These are phyloP conservation scores for Pythium apleroticum DNA, from an alignment of 352 stramenopile species.

Conservation along the genomic window DNA sequence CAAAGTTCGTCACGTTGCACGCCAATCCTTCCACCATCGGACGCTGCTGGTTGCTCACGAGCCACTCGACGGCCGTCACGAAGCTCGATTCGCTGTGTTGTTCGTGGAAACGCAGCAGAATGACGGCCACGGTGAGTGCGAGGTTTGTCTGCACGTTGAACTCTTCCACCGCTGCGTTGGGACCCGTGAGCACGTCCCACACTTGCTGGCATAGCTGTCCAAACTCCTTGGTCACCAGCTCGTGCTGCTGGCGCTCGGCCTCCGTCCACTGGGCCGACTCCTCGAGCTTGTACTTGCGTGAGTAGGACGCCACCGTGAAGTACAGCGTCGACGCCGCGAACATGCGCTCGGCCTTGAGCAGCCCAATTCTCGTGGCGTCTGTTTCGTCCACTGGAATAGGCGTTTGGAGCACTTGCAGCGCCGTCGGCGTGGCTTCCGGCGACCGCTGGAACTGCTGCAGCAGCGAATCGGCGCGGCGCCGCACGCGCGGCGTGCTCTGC, in stretches of 20 bases:
- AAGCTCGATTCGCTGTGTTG: conserved; percentile 50
- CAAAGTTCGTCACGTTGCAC: conserved; percentile 65
- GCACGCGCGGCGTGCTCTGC: conserved; percentile 59
- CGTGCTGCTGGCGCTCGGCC: conserved; percentile 50
- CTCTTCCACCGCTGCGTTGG: conserved; percentile 52
- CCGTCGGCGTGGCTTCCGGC: conserved; percentile 55
- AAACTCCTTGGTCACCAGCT: conserved; percentile 61
- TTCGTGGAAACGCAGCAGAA: conserved; percentile 77
- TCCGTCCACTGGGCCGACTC: conserved; percentile 50
- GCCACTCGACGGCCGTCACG: conserved; percentile 68
- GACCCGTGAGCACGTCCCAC: conserved; percentile 74
- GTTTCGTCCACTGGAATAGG: conserved; percentile 35
- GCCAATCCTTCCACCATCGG: conserved; percentile 41
- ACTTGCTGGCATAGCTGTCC: conserved; percentile 61
- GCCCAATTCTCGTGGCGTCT: conserved; percentile 19
- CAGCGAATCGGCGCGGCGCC: conserved; percentile 69
- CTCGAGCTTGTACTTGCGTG: conserved; percentile 75
- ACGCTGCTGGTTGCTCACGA: conserved; percentile 69
- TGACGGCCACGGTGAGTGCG: conserved; percentile 72
- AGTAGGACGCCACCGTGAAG: conserved; percentile 58
- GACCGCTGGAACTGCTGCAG: conserved; percentile 77
- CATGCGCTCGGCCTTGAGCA: conserved; percentile 52
- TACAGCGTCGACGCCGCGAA: conserved; percentile 78
- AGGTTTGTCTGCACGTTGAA: conserved; percentile 66
- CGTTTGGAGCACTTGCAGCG: conserved; percentile 52